Evolutionary conservation across 345 rosid genomes (phyloP), one percentile per base, ranked within the genome.

Genomic region (Syzygium aromaticum): DNA sequence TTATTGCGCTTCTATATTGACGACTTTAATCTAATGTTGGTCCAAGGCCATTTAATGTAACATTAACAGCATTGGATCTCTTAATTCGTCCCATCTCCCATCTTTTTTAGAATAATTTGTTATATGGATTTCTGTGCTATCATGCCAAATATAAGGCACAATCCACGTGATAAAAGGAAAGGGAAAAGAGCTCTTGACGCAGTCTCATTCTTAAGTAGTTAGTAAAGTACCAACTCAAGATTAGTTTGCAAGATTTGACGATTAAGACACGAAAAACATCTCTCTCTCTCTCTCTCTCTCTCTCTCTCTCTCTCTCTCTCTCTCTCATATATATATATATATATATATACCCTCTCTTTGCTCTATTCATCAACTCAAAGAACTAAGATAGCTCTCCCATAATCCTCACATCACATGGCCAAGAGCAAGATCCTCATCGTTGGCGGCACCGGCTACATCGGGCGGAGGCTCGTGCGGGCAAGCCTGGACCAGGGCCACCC

Each of bases 361-460:
- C n/a, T 56, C 77, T 64, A 30, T 64, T 64, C 77, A 16, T 30
- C 7, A 7, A 17, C 43, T 30, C 78, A 30, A 38, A 67, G 23
- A 67, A 30, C 22, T 3, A 67, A 30, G 43, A 8, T 30, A 67
- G 12, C 43, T 67, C 43, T 67, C 43, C 21, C 38, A 43, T 21
- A 57, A 8, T 54, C 46, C 54, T 57, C 30, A 27, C 54, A 30
- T 89, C 90, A 33, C 78, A 67, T 30, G 93, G 90, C 30, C 22
- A 92, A 92, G 91, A 89, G 93, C 88, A 93, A 86, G 87, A 93
- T 95, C 67, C 92, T 95, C 10, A 89, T 95, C 1, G 96, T 94
- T 4, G 97, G 96, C 1, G 97, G 90, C 8, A 95, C 95, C 0
- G 97, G 97, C 17, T 95, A 92, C 80, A 86, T 94, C 5, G 97